Percentiles rank a stretch among this genome's conserved stretches.
These are phyloP conservation scores for Malus hybrid DNA, from an alignment of 331 rosid species.

Conservation along the genomic window DNA sequence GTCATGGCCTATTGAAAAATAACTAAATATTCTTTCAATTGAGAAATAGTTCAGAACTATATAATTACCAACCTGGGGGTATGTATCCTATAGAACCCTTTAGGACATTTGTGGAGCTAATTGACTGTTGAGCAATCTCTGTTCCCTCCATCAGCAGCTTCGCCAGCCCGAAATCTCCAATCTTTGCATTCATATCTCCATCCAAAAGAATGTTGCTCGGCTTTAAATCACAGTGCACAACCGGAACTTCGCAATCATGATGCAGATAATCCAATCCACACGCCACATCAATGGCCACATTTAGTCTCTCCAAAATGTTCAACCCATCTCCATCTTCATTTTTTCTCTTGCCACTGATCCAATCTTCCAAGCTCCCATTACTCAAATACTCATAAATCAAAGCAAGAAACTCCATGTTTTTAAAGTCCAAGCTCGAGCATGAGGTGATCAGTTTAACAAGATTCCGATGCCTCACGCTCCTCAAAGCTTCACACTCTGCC, in stretches of 20 bases:
- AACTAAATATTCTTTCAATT: too few species aligned
- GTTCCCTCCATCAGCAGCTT: slow-evolving; percentile 32
- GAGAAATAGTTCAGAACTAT: too few species aligned
- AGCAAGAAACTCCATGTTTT: too few species aligned
- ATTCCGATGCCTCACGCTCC: too few species aligned
- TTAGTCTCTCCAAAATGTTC: slow-evolving; percentile 50
- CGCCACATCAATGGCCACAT: slow-evolving; percentile 48
- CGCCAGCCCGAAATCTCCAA: slow-evolving; percentile 76
- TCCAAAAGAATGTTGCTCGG: slow-evolving; percentile 66
- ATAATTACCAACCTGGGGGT: slow-evolving; percentile 53
- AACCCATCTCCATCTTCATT: slow-evolving; percentile 35
- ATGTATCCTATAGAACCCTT: slow-evolving; percentile 71
- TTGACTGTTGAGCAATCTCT: slow-evolving; percentile 6
- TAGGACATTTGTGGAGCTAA: slow-evolving; percentile 41
- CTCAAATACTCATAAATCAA: too few species aligned
- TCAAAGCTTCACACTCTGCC: too few species aligned
- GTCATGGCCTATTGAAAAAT: too few species aligned
- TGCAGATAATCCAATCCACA: slow-evolving; percentile 57
- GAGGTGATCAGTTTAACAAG: too few species aligned
- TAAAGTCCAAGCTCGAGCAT: too few species aligned
- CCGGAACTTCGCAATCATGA: slow-evolving; percentile 48
- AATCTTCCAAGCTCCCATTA: too few species aligned
- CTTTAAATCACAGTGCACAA: slow-evolving; percentile 70
- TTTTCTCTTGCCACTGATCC: slow-evolving; percentile 22
- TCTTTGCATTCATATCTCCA: slow-evolving; percentile 51